Conservation (phyloP, 176 grass and related monocot genomes). For the Olyra latifolia region DNA sequence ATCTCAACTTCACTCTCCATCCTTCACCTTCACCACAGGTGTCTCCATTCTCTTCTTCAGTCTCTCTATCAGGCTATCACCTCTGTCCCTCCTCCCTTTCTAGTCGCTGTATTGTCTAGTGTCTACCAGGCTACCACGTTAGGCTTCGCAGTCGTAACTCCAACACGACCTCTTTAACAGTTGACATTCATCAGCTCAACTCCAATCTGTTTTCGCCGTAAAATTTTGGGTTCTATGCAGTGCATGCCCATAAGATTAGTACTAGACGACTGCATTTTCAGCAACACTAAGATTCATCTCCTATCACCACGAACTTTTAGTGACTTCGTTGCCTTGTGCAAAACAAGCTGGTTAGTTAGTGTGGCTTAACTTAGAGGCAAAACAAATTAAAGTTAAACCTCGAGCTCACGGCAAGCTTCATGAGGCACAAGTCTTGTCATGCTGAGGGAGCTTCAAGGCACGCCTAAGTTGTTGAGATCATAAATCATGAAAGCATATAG, state of each 20-base stretch:
- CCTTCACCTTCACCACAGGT: background rate
- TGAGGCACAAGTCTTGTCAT: background rate
- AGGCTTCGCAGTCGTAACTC: background rate
- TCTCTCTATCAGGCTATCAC: background rate
- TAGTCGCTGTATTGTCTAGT: background rate
- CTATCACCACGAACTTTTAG: background rate
- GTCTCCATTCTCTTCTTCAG: background rate
- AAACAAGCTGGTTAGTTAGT: background rate
- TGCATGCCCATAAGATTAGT: background rate
- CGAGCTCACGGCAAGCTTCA: background rate
- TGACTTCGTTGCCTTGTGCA: background rate
- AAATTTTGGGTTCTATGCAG: background rate
- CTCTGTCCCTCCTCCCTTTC: background rate
- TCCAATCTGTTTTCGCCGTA: background rate
- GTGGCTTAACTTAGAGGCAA: no score
- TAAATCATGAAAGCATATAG: background rate
- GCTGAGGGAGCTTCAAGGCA: background rate
- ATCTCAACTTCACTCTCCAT: slow-evolving; percentile 13
- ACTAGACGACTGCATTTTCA: background rate
- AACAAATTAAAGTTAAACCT: background rate
- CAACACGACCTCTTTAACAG: background rate
- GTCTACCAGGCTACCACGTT: background rate
- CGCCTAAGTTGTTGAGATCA: background rate
- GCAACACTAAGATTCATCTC: no score
- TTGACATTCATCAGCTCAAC: background rate